phyloP scores from a whole-genome alignment of 2,329 filamentous ascomycete genomes.

The Onygenales sp. region DNA sequence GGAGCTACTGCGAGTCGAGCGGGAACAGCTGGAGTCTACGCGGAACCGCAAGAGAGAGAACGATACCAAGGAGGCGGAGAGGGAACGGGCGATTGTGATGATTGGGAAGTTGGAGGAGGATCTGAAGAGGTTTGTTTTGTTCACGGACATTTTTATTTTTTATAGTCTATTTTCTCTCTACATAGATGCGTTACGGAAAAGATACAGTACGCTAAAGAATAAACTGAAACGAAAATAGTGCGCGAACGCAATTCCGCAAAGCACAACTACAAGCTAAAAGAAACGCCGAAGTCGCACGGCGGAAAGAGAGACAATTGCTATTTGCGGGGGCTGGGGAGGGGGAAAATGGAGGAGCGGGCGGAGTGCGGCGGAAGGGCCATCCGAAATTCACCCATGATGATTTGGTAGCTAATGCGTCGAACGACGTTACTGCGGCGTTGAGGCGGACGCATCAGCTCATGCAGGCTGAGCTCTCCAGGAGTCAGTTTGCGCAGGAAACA shows the following conservation, averaged over 20 bases:
- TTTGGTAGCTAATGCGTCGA: conserved; percentile 62
- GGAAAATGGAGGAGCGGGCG: conserved; percentile 19
- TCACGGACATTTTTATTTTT: neutral
- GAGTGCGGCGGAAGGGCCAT: conserved; percentile 20
- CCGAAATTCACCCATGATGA: conserved; percentile 60
- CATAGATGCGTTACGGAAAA: neutral
- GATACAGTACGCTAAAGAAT: conserved; percentile 9
- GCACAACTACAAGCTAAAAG: conserved; percentile 73
- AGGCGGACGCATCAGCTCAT: conserved; percentile 81
- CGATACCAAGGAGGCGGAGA: conserved; percentile 52
- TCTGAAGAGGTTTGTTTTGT: conserved; percentile 52
- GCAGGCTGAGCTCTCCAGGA: conserved; percentile 71
- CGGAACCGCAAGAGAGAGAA: conserved; percentile 31
- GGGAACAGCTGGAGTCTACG: conserved; percentile 54
- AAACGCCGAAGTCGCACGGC: conserved; percentile 62
- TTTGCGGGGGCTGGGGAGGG: conserved; percentile 52
- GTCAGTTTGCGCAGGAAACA: conserved; percentile 82
- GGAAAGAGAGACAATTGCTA: conserved; percentile 66
- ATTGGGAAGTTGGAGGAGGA: conserved; percentile 60
- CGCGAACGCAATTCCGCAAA: conserved; percentile 62
- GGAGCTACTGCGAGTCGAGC: conserved; percentile 67
- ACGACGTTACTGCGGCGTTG: conserved; percentile 75
- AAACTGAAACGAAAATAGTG: conserved; percentile 40
- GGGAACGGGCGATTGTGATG: conserved; percentile 55
- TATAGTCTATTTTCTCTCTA: neutral